These are phyloP conservation scores for Millerago galiae DNA, from an alignment of 805 yeast genomes.

Conservation along the genomic window DNA sequence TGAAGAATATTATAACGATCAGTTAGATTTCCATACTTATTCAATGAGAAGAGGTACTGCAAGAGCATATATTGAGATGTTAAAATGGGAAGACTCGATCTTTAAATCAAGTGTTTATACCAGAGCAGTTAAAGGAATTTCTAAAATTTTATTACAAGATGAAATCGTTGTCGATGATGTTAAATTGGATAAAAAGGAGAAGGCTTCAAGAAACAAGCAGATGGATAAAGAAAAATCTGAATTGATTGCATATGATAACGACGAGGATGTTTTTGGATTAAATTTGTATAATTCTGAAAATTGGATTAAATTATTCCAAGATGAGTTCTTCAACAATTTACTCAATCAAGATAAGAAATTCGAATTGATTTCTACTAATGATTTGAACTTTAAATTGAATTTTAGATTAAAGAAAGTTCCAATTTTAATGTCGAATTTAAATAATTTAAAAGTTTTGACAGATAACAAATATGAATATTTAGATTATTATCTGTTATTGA, in stretches of 20 bases:
- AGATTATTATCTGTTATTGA: slow-evolving; percentile 15
- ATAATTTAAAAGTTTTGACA: slow-evolving; percentile 18
- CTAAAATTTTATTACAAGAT: slow-evolving; percentile 42
- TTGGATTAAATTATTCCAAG: slow-evolving; percentile 39
- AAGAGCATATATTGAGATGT: slow-evolving; percentile 69
- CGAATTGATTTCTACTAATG: slow-evolving; percentile 28
- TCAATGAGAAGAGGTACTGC: slow-evolving; percentile 89
- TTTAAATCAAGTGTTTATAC: slow-evolving; percentile 64
- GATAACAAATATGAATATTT: slow-evolving; percentile 13
- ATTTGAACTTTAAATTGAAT: slow-evolving; percentile 18
- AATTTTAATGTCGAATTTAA: slow-evolving; percentile 15
- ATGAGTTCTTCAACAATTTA: slow-evolving; percentile 34
- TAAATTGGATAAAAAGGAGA: slow-evolving; percentile 42
- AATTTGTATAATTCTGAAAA: slow-evolving; percentile 28
- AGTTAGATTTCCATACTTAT: slow-evolving; percentile 90
- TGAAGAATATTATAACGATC: slow-evolving; percentile 71
- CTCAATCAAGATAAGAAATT: slow-evolving; percentile 33
- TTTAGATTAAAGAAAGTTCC: slow-evolving; percentile 21
- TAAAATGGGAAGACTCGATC: slow-evolving; percentile 77
- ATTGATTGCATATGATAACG: slow-evolving; percentile 35
- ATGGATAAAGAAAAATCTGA: slow-evolving; percentile 45
- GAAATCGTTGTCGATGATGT: slow-evolving; percentile 9
- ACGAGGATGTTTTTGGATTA: slow-evolving; percentile 57
- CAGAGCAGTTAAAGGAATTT: slow-evolving; percentile 64
- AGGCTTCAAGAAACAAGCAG: slow-evolving; percentile 46